phyloP scores from a whole-genome alignment of 306 rosid species.

The Corylus avellana region DNA sequence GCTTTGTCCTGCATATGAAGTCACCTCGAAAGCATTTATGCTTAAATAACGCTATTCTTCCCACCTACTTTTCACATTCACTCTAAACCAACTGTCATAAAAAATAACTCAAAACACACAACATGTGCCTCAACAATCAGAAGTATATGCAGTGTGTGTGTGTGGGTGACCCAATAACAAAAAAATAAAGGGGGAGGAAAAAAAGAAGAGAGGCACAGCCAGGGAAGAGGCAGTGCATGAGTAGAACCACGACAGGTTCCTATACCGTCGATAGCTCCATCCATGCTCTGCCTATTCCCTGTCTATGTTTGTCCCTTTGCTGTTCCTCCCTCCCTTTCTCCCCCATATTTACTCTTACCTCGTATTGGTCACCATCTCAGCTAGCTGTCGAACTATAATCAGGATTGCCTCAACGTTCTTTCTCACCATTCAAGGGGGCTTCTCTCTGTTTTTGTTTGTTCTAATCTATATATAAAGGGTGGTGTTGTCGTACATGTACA shows the following conservation, averaged over 20 bases:
- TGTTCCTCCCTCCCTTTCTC: background rate
- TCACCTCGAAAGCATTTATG: too few relatives aligned
- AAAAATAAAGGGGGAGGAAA: background rate
- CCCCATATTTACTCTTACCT: conserved; percentile 10
- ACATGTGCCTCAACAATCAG: too few relatives aligned
- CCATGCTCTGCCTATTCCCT: conserved; percentile 89
- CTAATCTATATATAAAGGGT: conserved; percentile 7
- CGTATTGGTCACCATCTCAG: conserved; percentile 5
- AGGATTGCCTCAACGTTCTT: conserved; percentile 4
- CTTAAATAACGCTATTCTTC: too few relatives aligned
- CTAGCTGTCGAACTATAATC: background rate
- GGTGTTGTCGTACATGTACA: conserved; percentile 31
- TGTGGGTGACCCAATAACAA: too few relatives aligned
- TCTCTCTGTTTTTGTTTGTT: conserved; percentile 1
- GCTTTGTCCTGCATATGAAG: too few relatives aligned
- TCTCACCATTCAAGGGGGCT: background rate
- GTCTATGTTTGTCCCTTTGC: conserved; percentile 34
- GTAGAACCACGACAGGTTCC: conserved; percentile 52
- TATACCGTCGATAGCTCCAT: conserved; percentile 58
- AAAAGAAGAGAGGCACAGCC: conserved; percentile 48
- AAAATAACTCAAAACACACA: too few relatives aligned
- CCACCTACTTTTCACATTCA: too few relatives aligned
- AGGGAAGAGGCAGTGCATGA: conserved; percentile 99
- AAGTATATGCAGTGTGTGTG: too few relatives aligned
- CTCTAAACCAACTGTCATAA: too few relatives aligned